Evolutionary conservation across 768 basidiomycete genomes (phyloP).

Genomic region (Zangia roseola): DNA sequence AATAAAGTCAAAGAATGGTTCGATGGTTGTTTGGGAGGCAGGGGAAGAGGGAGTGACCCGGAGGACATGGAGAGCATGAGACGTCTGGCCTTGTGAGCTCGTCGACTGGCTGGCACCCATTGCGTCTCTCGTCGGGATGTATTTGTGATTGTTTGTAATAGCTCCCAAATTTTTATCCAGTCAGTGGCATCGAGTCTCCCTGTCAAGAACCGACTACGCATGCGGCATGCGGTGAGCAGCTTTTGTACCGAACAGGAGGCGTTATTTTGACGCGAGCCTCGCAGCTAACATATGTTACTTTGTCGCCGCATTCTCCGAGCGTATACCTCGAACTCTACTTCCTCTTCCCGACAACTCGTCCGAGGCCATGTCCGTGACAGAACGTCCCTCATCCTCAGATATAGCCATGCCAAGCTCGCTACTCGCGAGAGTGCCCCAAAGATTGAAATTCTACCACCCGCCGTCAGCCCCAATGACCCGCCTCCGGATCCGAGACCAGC

Average conservation of each 20-base stretch:
- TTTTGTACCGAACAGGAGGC: neutral
- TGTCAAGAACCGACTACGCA: constrained; percentile 28
- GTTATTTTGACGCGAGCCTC: neutral
- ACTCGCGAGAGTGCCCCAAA: constrained; percentile 15
- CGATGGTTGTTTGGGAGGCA: constrained; percentile 79
- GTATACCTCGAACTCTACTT: constrained; percentile 35
- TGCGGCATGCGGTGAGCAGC: constrained; percentile 59
- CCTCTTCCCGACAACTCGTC: constrained; percentile 21
- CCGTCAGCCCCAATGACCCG: neutral
- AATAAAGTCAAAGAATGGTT: constrained; percentile 96
- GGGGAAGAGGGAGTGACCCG: constrained; percentile 89
- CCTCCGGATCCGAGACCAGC: constrained; percentile 7
- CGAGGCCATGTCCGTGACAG: constrained; percentile 18
- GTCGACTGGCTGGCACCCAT: constrained; percentile 82
- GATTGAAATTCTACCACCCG: neutral
- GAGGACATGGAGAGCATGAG: constrained; percentile 77
- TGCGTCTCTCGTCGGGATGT: too few relatives aligned
- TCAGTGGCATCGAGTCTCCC: constrained; percentile 28
- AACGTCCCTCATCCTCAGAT: constrained; percentile 8
- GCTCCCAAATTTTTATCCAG: constrained; percentile 29
- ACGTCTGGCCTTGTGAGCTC: constrained; percentile 33
- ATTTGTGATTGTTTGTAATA: constrained; percentile 27
- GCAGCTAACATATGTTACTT: constrained; percentile 75
- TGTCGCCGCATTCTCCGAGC: constrained; percentile 59
- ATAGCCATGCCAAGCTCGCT: constrained; percentile 12